phyloP scores from a whole-genome alignment of 805 yeast genomes.

The Dipodascopsis uninucleata region DNA sequence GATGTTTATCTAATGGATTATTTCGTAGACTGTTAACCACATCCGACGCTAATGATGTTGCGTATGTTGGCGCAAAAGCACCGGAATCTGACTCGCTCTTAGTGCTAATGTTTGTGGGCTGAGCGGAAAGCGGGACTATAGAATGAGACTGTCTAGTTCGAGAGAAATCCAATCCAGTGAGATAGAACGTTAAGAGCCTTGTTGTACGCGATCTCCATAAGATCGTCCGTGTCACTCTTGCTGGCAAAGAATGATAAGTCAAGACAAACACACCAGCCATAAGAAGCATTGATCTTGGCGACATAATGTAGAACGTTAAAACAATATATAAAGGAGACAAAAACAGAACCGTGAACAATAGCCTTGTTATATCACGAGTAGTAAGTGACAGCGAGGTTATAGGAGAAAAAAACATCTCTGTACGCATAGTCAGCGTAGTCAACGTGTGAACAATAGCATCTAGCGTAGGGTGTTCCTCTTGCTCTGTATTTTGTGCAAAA shows the following conservation, averaged over 20 bases:
- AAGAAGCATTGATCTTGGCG: constrained; percentile 66
- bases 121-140: background rate
- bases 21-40: background rate
- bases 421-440: constrained; percentile 67
- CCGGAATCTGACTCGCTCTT: background rate
- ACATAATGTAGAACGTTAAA: constrained; percentile 59
- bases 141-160: constrained; percentile 6
- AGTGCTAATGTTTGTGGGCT: background rate
- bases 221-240: constrained; percentile 74
- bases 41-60: constrained; percentile 11
- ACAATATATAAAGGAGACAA: constrained; percentile 81
- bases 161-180: constrained; percentile 79
- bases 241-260: constrained; percentile 83
- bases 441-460: constrained; percentile 80
- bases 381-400: constrained; percentile 62
- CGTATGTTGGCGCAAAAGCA: constrained; percentile 1
- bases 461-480: constrained; percentile 68
- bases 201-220: constrained; percentile 78
- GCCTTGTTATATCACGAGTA: constrained; percentile 71
- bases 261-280: constrained; percentile 56
- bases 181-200: constrained; percentile 68
- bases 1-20: constrained; percentile 9
- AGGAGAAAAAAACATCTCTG: constrained; percentile 78
- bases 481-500: constrained; percentile 37
- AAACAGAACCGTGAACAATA: constrained; percentile 78